Conservation (phyloP, 805 yeast genomes). For the Candida incommunis region DNA sequence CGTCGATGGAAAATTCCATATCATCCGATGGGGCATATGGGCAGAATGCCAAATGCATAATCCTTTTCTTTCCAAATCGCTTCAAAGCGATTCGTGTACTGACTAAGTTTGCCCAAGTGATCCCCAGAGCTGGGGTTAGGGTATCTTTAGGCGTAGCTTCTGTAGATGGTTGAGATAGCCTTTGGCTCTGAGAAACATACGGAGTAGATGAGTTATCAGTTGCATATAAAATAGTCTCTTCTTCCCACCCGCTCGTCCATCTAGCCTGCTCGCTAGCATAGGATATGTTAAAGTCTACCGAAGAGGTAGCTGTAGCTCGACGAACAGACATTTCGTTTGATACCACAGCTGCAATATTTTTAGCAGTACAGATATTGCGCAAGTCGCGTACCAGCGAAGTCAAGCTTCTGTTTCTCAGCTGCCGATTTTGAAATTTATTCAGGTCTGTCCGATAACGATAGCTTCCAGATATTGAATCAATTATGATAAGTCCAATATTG, state of each 20-base stretch:
- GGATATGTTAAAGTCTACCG: constrained; percentile 17
- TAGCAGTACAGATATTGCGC: background rate
- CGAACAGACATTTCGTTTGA: background rate
- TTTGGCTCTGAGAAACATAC: background rate
- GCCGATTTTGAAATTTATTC: constrained; percentile 26
- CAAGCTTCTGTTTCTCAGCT: background rate
- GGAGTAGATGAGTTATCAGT: background rate
- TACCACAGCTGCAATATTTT: background rate
- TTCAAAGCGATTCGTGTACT: constrained; percentile 29
- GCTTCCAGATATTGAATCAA: constrained; percentile 72
- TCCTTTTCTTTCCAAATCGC: background rate
- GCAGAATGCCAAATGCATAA: background rate
- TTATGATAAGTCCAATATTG: constrained; percentile 40
- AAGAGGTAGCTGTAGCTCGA: constrained; percentile 9
- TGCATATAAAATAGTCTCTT: constrained; percentile 12
- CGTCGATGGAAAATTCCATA: background rate
- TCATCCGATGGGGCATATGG: background rate
- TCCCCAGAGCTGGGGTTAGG: constrained; percentile 38
- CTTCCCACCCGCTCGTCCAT: constrained; percentile 65
- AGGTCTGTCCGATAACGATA: constrained; percentile 58
- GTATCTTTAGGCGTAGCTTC: background rate
- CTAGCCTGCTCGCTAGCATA: constrained; percentile 40
- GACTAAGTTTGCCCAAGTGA: constrained; percentile 38
- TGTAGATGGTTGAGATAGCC: constrained; percentile 5
- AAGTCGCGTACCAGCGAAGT: background rate